These are phyloP conservation scores for Cydonia oblonga DNA, from an alignment of 331 rosid genomes.

Conservation along the genomic window DNA sequence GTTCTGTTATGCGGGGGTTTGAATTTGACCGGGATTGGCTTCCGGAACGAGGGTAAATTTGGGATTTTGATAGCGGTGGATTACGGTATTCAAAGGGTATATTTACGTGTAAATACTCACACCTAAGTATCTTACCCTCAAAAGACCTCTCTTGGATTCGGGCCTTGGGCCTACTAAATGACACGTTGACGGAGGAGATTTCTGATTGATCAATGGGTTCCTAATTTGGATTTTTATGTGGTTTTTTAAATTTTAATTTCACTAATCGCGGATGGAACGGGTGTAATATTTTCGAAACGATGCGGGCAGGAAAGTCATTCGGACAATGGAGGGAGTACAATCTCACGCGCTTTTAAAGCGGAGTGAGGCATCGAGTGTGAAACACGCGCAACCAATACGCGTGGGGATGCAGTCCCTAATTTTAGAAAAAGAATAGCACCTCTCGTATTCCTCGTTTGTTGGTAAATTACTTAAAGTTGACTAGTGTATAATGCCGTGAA, in stretches of 20 bases:
- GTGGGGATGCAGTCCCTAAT: not conserved
- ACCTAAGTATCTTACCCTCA: constrained; percentile 14
- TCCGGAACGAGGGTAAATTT: not conserved
- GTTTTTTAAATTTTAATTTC: not conserved
- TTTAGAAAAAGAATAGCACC: not conserved
- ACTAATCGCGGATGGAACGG: not conserved
- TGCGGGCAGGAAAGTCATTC: constrained; percentile 3
- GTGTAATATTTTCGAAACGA: not conserved
- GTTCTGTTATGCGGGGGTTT: not conserved
- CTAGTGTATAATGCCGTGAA: not conserved
- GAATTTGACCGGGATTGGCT: not conserved
- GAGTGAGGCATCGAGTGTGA: not conserved
- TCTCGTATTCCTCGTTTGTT: not conserved
- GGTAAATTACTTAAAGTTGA: not conserved
- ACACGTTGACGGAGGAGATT: not conserved
- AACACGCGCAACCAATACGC: not conserved
- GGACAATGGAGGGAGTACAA: not conserved
- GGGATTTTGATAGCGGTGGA: not conserved
- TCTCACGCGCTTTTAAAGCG: constrained; percentile 4
- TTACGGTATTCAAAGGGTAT: not conserved
- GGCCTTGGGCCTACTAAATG: not conserved
- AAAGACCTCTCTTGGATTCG: not conserved
- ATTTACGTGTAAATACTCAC: constrained; percentile 13
- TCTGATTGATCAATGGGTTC: not conserved
- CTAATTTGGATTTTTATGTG: not conserved